These are phyloP conservation scores for Mycena vitilis DNA, from an alignment of 768 basidiomycete genomes.

Conservation along the genomic window DNA sequence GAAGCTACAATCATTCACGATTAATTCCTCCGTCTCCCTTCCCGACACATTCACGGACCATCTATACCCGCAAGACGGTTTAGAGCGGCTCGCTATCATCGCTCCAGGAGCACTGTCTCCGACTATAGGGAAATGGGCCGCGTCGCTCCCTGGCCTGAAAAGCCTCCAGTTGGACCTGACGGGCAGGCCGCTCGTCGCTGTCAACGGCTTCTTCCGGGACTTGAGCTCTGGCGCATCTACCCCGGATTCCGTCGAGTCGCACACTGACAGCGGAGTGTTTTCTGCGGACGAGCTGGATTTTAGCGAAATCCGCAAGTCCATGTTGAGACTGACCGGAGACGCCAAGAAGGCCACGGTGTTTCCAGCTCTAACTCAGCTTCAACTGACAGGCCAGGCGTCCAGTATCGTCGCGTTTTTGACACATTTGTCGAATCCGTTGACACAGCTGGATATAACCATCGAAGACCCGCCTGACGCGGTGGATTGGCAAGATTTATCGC, in stretches of 20 bases:
- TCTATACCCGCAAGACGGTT: conserved; percentile 64
- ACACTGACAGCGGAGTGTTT: conserved; percentile 80
- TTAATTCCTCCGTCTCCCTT: conserved; percentile 75
- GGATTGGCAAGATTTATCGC: conserved; percentile 81
- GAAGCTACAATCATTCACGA: conserved; percentile 73
- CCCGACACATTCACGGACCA: conserved; percentile 80
- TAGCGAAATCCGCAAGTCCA: conserved; percentile 77
- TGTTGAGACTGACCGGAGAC: conserved; percentile 72
- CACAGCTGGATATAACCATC: conserved; percentile 78
- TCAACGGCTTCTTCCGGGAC: conserved; percentile 87
- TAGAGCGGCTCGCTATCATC: conserved; percentile 73
- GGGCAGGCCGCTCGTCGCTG: conserved; percentile 71
- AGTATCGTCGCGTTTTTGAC: conserved; percentile 80
- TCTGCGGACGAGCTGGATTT: conserved; percentile 84
- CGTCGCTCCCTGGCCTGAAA: conserved; percentile 70
- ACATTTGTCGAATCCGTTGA: conserved; percentile 73
- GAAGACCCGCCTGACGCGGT: conserved; percentile 81
- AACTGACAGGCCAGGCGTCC: conserved; percentile 75
- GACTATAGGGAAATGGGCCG: conserved; percentile 80
- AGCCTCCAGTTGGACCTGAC: conserved; percentile 79
- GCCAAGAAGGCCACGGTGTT: conserved; percentile 68
- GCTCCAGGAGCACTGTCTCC: conserved; percentile 81
- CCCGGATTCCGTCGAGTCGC: conserved; percentile 71
- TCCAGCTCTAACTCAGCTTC: conserved; percentile 66
- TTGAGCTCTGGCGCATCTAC: conserved; percentile 77